Conservation (phyloP, 805 yeast genomes). For the Saturnispora hagleri region DNA sequence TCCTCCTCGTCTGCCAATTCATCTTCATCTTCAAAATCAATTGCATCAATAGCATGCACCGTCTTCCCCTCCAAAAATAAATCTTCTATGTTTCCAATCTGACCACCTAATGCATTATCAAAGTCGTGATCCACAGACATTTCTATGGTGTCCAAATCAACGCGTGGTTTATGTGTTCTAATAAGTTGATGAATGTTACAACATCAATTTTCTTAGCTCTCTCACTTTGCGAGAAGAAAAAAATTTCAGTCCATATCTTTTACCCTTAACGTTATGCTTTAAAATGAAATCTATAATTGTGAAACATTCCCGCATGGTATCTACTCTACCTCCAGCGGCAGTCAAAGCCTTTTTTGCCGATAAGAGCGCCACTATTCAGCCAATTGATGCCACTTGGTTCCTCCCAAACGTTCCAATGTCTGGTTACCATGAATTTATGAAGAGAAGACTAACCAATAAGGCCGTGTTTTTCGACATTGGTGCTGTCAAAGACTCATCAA, state of each 20-base stretch:
- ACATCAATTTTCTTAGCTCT: neutral
- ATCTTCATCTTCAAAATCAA: slow-evolving; percentile 90
- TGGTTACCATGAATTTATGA: slow-evolving; percentile 48
- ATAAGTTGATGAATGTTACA: neutral
- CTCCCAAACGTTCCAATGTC: slow-evolving; percentile 65
- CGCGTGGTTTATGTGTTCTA: neutral
- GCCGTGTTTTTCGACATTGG: slow-evolving; percentile 78
- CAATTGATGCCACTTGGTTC: slow-evolving; percentile 90
- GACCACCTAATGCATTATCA: slow-evolving; percentile 27
- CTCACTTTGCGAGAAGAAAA: neutral
- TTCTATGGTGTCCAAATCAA: neutral
- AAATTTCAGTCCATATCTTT: neutral
- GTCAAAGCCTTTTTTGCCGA: slow-evolving; percentile 13
- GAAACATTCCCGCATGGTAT: slow-evolving; percentile 9
- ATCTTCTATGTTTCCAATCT: slow-evolving; percentile 26
- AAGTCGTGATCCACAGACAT: slow-evolving; percentile 24
- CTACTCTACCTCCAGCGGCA: slow-evolving; percentile 20
- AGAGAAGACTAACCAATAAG: slow-evolving; percentile 47
- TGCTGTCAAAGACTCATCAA: slow-evolving; percentile 44
- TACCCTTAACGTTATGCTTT: neutral
- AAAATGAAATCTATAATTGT: neutral
- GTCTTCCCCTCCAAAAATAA: slow-evolving; percentile 38
- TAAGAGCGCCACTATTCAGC: slow-evolving; percentile 26
- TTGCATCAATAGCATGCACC: slow-evolving; percentile 82
- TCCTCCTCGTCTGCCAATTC: slow-evolving; percentile 87